Percentiles rank a stretch among this genome's conserved stretches.
Conservation (phyloP, 1,284 basidiomycete genomes). For the Apiotrichum siamense region DNA sequence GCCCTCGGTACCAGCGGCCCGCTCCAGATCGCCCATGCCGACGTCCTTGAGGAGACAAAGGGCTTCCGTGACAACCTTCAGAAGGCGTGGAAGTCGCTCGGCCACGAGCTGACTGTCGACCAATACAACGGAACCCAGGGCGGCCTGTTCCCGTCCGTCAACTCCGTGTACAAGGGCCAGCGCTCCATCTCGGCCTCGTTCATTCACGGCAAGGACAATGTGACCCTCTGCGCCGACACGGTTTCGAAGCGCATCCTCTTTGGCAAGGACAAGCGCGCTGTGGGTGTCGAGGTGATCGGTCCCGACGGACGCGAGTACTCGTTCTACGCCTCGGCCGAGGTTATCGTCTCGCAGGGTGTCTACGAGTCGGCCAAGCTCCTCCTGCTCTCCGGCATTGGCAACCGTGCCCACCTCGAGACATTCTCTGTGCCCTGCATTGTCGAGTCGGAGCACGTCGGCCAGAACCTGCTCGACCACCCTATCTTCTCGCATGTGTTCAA, state of each 20-base stretch:
- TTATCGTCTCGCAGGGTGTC: constrained; percentile 13
- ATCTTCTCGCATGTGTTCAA: constrained; percentile 17
- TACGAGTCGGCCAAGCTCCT: constrained; percentile 14
- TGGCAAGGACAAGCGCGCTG: constrained; percentile 7
- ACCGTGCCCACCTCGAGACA: constrained; percentile 3
- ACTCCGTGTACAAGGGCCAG: constrained; percentile 7
- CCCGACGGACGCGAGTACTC: constrained; percentile 10
- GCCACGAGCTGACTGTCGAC: constrained; percentile 9
- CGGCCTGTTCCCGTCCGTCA: constrained; percentile 12
- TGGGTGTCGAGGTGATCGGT: constrained; percentile 11
- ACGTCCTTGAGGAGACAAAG: constrained; percentile 10
- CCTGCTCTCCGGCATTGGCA: constrained; percentile 12
- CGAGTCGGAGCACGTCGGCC: constrained; percentile 59
- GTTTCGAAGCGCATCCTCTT: constrained; percentile 10
- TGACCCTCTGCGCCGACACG: constrained; percentile 6
- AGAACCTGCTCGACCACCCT: constrained; percentile 64
- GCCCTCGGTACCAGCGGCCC: constrained; percentile 1
- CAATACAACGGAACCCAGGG: constrained; percentile 5
- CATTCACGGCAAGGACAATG: constrained; percentile 9
- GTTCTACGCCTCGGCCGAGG: constrained; percentile 12
- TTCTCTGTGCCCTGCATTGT: constrained; percentile 17
- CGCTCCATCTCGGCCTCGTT: constrained; percentile 9
- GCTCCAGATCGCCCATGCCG: constrained; percentile 10
- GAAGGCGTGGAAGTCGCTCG: constrained; percentile 7
- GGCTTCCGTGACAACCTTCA: constrained; percentile 10